A percentile compares a stretch with the other conserved stretches of the same genome.
Conservation (phyloP, 2,329 filamentous ascomycete genomes). For the Phaeomoniella chlamydospora region DNA sequence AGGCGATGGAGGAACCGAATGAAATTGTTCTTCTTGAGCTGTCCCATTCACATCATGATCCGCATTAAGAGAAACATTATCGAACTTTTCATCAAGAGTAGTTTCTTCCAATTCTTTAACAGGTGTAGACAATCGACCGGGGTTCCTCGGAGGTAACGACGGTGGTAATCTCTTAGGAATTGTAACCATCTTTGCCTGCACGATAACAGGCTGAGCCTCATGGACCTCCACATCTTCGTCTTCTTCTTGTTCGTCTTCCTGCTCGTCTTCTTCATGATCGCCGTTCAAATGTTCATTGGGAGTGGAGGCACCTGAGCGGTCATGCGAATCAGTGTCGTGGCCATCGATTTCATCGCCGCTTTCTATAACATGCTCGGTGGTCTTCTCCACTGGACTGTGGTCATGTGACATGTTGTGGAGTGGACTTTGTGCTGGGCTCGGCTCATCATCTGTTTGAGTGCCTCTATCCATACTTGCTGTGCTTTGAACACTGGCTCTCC, state of each 20-base stretch:
- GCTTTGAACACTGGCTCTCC: conserved; percentile 47
- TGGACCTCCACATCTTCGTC: conserved; percentile 39
- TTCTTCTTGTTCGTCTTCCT: not conserved
- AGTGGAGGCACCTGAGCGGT: not conserved
- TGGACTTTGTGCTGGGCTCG: conserved; percentile 44
- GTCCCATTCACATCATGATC: not conserved
- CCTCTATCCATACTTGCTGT: conserved; percentile 41
- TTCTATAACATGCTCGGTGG: conserved; percentile 21
- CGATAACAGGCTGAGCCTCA: conserved; percentile 52
- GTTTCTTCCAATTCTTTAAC: conserved; percentile 12
- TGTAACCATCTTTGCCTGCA: conserved; percentile 66
- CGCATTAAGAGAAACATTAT: conserved; percentile 8
- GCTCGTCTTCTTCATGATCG: not conserved
- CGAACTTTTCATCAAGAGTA: conserved; percentile 10
- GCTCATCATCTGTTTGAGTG: conserved; percentile 52
- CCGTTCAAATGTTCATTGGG: not conserved
- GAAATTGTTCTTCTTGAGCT: conserved; percentile 1
- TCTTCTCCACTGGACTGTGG: conserved; percentile 39
- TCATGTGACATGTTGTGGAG: conserved; percentile 18
- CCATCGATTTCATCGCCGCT: conserved; percentile 16
- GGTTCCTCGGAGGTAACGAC: conserved; percentile 62
- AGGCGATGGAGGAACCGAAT: conserved; percentile 2
- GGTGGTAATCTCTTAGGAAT: conserved; percentile 72
- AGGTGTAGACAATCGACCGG: conserved; percentile 24
- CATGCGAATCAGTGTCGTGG: not conserved